Percentiles rank a stretch among this genome's conserved stretches.
These are phyloP conservation scores for Trichopus zeylanicus DNA, from an alignment of 116 monocot species.

Conservation along the genomic window DNA sequence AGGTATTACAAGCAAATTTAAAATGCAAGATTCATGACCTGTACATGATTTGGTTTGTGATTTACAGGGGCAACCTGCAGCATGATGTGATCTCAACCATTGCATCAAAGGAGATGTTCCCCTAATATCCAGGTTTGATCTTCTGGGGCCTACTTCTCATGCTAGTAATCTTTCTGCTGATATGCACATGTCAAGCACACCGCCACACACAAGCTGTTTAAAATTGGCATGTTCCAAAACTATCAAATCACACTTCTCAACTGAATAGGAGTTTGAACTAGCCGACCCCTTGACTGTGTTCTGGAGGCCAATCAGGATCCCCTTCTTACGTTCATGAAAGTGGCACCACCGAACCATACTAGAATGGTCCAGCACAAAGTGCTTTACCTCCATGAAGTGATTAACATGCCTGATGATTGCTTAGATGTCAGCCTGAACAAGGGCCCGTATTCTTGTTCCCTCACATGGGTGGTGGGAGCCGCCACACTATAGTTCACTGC, in stretches of 20 bases:
- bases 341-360: neutral
- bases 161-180: neutral
- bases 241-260: too few relatives aligned
- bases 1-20: neutral
- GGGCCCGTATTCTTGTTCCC: neutral
- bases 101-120: neutral
- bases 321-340: neutral
- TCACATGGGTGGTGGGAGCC: constrained; percentile 4
- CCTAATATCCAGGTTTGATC: neutral
- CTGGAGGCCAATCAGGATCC: neutral
- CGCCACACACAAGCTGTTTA: neutral
- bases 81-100: neutral
- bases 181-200: neutral
- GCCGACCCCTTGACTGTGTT: neutral
- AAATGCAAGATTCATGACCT: neutral
- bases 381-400: neutral
- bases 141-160: neutral
- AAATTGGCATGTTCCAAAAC: too few relatives aligned
- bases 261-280: neutral
- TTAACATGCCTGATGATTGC: neutral
- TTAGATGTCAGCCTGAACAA: constrained; percentile 1
- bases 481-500: neutral
- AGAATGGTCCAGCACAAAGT: constrained; percentile 1
- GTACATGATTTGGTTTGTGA: neutral
- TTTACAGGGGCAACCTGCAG: neutral